A percentile compares a stretch with the other conserved stretches of the same genome.
phyloP scores from a whole-genome alignment of 2,329 filamentous ascomycete genomes.

The Drechslerella dactyloides region DNA sequence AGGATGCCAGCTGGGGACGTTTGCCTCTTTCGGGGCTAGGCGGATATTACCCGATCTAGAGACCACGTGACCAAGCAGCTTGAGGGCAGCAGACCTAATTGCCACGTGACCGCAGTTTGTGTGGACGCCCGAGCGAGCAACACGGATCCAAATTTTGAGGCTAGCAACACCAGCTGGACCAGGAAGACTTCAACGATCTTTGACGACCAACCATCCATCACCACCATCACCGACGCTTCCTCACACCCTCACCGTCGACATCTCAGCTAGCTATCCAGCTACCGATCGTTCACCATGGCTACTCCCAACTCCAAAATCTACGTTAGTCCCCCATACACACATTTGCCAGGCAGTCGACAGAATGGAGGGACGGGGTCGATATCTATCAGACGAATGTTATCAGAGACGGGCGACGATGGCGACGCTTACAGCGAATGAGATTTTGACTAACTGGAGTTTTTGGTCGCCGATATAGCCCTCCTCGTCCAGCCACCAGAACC shows the following conservation, averaged over 20 bases:
- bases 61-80: constrained; percentile 7
- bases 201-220: constrained; percentile 31
- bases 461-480: constrained; percentile 29
- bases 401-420: constrained; percentile 3
- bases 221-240: constrained; percentile 25
- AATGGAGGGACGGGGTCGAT: constrained; percentile 1
- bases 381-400: constrained; percentile 13
- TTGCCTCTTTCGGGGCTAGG: not conserved
- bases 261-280: constrained; percentile 48
- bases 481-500: constrained; percentile 83
- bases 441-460: constrained; percentile 35
- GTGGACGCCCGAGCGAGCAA: constrained; percentile 30
- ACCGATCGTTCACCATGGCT: constrained; percentile 51
- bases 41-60: not conserved
- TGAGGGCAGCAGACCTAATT: constrained; percentile 45
- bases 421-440: constrained; percentile 3
- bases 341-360: constrained; percentile 1
- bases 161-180: constrained; percentile 32
- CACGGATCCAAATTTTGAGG: constrained; percentile 43
- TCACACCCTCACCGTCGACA: constrained; percentile 39
- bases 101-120: constrained; percentile 36
- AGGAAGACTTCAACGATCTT: constrained; percentile 48
- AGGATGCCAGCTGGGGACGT: not conserved
- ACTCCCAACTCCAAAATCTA: constrained; percentile 47
- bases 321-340: constrained; percentile 30